Base-by-base conservation (phyloP, 2,329 filamentous ascomycete species). In the Sodiomyces alkalinus region DNA sequence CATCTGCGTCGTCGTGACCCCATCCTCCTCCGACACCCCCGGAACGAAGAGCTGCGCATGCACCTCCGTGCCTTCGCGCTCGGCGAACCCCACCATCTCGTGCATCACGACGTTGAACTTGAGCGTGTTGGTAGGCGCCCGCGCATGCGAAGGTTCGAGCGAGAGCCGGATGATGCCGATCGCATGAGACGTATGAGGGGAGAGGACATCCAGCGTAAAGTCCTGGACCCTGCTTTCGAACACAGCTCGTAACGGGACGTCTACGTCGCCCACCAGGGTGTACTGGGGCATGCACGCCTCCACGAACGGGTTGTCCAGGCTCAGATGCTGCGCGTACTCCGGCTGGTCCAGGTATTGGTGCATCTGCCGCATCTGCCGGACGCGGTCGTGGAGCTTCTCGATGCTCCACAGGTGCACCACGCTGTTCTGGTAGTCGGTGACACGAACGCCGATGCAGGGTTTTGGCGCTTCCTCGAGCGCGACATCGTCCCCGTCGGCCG, bases 51-150 rank as follows among this genome's bases (percentile, higher is more conserved):
- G 70, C 52, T 96, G 86, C 2, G 85, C 90, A 52, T 98, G 90
- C 17, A 98, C 85, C 39, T 93, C 80, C 0, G 82, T 92, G 10
- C 90, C 90, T 57, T 98, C 90, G 36, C 87, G 74, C 54, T 98
- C 90, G 0, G 90, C 80, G 41, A 98, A 98, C 1, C 90, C 90
- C 19, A 90, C 59, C 56, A 98, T 71, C 46, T 96, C 85, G 45
- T 92, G 86, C 82, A 98, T 93, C 18, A 96, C 86, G 5, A 96
- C 86, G 44, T 96, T 98, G 58, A 98, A 98, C 49, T 96, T 98
- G 33, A 96, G 60, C 3, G 82, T 94, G 33, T 81, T 90, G 9
- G 82, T 80, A 10, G 90, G 90, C 4, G 86, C 87, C 43, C 92
- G 77, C 3, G 87, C 86, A 26, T 83, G 87, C 1, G 87, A 96